phyloP scores from a whole-genome alignment of 768 basidiomycete species.

The Mrakia frigida region DNA sequence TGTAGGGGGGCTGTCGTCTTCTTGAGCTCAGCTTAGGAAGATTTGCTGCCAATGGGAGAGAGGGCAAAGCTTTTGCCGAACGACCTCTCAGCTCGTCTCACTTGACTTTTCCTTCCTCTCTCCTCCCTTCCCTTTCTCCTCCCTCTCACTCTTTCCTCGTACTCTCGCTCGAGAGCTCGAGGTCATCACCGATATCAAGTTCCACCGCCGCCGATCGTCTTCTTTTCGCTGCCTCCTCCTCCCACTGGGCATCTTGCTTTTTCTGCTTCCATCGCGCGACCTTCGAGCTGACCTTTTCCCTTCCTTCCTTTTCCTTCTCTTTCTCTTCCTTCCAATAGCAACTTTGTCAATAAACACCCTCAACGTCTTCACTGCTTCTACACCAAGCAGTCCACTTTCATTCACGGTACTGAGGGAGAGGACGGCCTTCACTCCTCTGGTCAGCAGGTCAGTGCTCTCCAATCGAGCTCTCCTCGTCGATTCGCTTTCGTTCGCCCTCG shows the following conservation, averaged over 20 bases:
- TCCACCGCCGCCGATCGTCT: too few species aligned
- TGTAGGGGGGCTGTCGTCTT: too few species aligned
- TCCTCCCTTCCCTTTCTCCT: too few species aligned
- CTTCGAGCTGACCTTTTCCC: neutral
- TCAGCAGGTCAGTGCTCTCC: constrained; percentile 65
- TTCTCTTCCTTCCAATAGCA: constrained; percentile 45
- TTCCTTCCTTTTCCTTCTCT: neutral
- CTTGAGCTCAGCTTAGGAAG: too few species aligned
- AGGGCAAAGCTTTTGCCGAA: too few species aligned
- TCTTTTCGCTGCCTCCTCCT: neutral
- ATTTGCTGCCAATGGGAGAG: too few species aligned
- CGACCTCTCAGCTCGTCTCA: too few species aligned
- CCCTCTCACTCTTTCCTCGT: too few species aligned
- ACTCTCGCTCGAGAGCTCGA: too few species aligned
- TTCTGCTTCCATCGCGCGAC: neutral
- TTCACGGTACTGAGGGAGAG: constrained; percentile 96
- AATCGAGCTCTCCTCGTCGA: neutral
- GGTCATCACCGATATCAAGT: too few species aligned
- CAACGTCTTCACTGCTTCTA: constrained; percentile 97
- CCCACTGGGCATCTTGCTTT: neutral
- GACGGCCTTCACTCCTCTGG: constrained; percentile 82
- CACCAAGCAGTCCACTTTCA: constrained; percentile 94
- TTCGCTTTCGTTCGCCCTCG: neutral
- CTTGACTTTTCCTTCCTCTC: too few species aligned
- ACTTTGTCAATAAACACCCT: constrained; percentile 96